A percentile compares a stretch with the other conserved stretches of the same genome.
These are phyloP conservation scores for Leccinum truebloodii DNA, from an alignment of 768 basidiomycete species.

Conservation along the genomic window DNA sequence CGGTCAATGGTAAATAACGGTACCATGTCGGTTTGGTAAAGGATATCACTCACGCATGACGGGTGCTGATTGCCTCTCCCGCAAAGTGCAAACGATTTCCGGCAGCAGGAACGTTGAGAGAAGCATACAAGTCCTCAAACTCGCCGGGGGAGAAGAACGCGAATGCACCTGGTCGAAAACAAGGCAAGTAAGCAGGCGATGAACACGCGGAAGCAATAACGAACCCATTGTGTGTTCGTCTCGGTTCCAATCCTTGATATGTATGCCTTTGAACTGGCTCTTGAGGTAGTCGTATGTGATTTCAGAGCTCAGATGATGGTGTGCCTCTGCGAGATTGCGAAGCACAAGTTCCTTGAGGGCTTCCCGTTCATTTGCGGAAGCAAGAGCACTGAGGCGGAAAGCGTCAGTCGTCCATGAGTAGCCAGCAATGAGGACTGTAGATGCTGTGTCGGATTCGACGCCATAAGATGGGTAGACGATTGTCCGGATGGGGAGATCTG, in stretches of 20 bases:
- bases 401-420: constrained; percentile 45
- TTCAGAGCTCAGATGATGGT: constrained; percentile 7
- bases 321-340: constrained; percentile 24
- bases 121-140: constrained; percentile 34
- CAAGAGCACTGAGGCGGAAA: constrained; percentile 37
- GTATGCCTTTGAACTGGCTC: constrained; percentile 21
- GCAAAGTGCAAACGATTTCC: constrained; percentile 18
- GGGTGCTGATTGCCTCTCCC: constrained; percentile 16
- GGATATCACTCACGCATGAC: constrained; percentile 15
- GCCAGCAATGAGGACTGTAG: constrained; percentile 40
- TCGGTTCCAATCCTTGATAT: constrained; percentile 38
- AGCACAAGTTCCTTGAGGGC: constrained; percentile 31
- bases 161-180: constrained; percentile 35
- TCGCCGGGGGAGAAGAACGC: constrained; percentile 44
- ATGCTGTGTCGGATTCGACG: constrained; percentile 14
- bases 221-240: constrained; percentile 37
- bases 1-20: not conserved
- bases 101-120: constrained; percentile 34
- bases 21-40: no score
- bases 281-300: constrained; percentile 24
- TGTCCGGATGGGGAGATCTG: constrained; percentile 29
- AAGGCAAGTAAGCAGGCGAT: not conserved
- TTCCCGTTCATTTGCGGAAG: constrained; percentile 6
- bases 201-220: not conserved
- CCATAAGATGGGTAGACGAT: constrained; percentile 31